Evolutionary conservation across 768 basidiomycete species (phyloP), one percentile per base, ranked within the genome.

Genomic region (Phylloporus sp.): DNA sequence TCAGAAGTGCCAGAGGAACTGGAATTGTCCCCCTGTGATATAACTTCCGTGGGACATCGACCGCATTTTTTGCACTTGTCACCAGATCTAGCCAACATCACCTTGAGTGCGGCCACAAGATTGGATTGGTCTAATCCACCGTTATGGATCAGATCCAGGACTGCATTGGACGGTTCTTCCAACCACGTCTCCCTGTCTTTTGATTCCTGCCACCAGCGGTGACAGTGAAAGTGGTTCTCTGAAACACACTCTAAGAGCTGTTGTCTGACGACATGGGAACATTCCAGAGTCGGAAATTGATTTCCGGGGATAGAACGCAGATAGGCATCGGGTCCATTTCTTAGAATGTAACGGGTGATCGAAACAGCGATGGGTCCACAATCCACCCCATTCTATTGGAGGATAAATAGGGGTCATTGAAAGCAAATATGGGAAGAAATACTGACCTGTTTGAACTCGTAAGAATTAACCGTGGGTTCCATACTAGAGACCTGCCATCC

Each of bases 1-100:
- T 34, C 29, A 10, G 38, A 48, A 23, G 9, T 8, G 13, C 7
- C 6, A 23, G 23, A 2, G 11, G 3, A 23, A 6, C 2, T 7
- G 23, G 47, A 45, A 32, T 9, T 8, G n/a, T n/a, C n/a, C n/a
- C n/a, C n/a, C n/a, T n/a, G n/a, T n/a, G n/a, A n/a, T n/a, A n/a
- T n/a, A n/a, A n/a, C 3, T 13, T 32, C 3, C 6, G 15, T 32
- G 12, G 31, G 13, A 13, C 31, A 12, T 10, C 8, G 34, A 9
- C 13, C 32, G 36, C 53, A 54, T 28, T 39, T 35, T 6, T 16
- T 3, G 24, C 52, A 53, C 28, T 43, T 54, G 29, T 54, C 53
- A 12, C 29, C n/a, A 0, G 47, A 45, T 49, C 53, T 49, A 7
- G 38, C 15, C 18, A 54, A 13, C 6, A 54, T 44, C 0, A 54